Evolutionary conservation across 2,329 filamentous ascomycete genomes (phyloP), one percentile per base, ranked within the genome.

Genomic region (Annulohypoxylon truncatum): DNA sequence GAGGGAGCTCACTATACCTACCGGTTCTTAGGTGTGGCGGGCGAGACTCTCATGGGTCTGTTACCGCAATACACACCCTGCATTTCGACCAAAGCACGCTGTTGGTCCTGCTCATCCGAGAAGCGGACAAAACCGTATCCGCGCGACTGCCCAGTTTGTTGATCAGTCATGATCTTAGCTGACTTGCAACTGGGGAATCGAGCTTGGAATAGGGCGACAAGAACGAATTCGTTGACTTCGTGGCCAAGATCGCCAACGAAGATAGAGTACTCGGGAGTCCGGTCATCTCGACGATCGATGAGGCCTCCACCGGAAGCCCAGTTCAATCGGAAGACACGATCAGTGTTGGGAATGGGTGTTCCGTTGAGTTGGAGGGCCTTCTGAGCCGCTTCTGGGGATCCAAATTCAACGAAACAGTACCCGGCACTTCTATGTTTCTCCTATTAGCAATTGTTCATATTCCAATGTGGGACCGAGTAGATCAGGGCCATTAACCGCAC

Each of bases 91-190:
- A 99, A 86, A 69, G 96, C 95, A 68, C 94, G 93, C 84, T 99
- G 95, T 84, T 98, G 95, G 77, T 99, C 96, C 72, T 90, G 88
- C 84, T 98, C 95, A 72, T 97, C 93, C 55, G 93, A 93, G 84
- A 99, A 99, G 72, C 96, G 93, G 56, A 99, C 96, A 76, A 99
- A 99, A 48, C 96, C 96, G 77, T 99, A 99, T 61, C 96, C 96
- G 69, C 96, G 94, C 70, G 94, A 97, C 88, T 98, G 95, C 74
- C 96, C 96, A 70, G 92, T 97, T 82, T 98, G 96, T 67, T 96
- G 95, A 77, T 99, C 96, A 66, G 95, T 97, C 96, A 99, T 99
- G 82, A 99, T 99, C 87, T 99, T 99, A 77, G 96, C 96, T 35
- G 94, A 97, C 85, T 98, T 98, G 92, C 95, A 98, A 7, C 94